Evolutionary conservation across 2,329 filamentous ascomycete genomes (phyloP), one percentile per base, ranked within the genome.

Genomic region (Pyricularia pennisetigena): DNA sequence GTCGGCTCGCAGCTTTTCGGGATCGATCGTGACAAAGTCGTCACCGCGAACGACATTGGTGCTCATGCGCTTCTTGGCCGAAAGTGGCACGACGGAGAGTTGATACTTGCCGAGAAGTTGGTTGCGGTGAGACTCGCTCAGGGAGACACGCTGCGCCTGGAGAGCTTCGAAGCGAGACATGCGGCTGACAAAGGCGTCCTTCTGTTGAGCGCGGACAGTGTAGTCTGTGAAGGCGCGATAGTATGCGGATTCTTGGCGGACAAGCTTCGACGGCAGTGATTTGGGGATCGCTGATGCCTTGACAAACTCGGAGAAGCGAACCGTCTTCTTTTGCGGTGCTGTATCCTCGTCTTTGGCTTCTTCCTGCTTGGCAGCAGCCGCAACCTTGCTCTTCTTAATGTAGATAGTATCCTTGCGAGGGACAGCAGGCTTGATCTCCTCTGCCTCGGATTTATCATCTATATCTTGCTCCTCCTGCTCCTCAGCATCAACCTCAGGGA

Each of bases 101-200:
- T 94, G 90, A 75, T 92, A 96, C 76, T 92, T 95, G 72, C 94
- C 93, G 35, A 92, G 85, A 24, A 98, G 86, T 75, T 93, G 91
- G 75, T 92, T 90, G 75, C 90, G 86, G 78, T 97, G 93, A 59
- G 86, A 81, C 69, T 90, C 84, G 24, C 86, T 84, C 69, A 93
- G 86, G 63, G 90, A 92, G 68, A 94, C 84, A 57, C 95, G 90
- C 74, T 91, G 88, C 30, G 93, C 87, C 76, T 97, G 94, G 65
- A 97, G 83, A 28, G 93, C 92, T 76, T 98, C 94, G 69, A 94
- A 96, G 65, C 95, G 90, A 28, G 91, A 86, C 68, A 92, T 88
- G 61, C 92, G 90, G 77, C 97, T 91, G 68, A 97, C 86, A 75
- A 97, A 97, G 10, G 90, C 88, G 77, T 98, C 95, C 23, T 83